Percentiles rank a stretch among this genome's conserved stretches.
These are phyloP conservation scores for Phlebiopsis gigantea DNA, from an alignment of 768 basidiomycete genomes.

Conservation along the genomic window DNA sequence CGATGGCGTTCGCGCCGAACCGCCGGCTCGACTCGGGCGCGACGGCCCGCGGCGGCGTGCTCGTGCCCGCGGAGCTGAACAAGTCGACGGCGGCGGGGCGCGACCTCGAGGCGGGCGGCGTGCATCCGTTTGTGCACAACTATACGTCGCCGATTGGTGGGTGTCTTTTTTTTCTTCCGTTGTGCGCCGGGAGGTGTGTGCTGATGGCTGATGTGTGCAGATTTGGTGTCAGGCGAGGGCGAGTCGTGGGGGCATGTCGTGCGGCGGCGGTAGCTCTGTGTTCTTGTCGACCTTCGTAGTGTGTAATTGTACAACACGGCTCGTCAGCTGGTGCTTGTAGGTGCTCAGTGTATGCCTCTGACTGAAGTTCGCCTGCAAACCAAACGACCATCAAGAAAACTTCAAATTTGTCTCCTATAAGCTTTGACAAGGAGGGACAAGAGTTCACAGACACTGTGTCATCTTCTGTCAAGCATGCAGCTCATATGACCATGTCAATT, in stretches of 20 bases:
- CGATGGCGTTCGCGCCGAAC: slow-evolving; percentile 22
- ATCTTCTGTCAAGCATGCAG: too few species aligned
- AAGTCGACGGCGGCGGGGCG: slow-evolving; percentile 42
- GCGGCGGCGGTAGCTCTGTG: background rate
- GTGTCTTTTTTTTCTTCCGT: slow-evolving; percentile 14
- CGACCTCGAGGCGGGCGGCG: slow-evolving; percentile 27
- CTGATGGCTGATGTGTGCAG: background rate
- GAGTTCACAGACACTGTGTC: too few species aligned
- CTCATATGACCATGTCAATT: too few species aligned
- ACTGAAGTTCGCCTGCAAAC: too few species aligned
- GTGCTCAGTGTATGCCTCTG: too few species aligned
- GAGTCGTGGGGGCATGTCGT: background rate
- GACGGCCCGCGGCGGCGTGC: slow-evolving; percentile 17
- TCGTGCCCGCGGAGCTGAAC: slow-evolving; percentile 25
- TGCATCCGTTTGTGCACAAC: slow-evolving; percentile 50
- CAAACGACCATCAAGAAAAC: too few species aligned
- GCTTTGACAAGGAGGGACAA: too few species aligned
- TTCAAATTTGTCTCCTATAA: too few species aligned
- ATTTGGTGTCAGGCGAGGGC: background rate
- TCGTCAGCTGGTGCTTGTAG: too few species aligned
- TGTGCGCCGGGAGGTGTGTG: background rate
- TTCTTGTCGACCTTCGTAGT: background rate
- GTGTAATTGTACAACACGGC: background rate
- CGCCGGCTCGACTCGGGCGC: slow-evolving; percentile 19
- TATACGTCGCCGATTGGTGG: slow-evolving; percentile 70